These are phyloP conservation scores for Polychaeton citri DNA, from an alignment of 2,329 filamentous ascomycete genomes.

Conservation along the genomic window DNA sequence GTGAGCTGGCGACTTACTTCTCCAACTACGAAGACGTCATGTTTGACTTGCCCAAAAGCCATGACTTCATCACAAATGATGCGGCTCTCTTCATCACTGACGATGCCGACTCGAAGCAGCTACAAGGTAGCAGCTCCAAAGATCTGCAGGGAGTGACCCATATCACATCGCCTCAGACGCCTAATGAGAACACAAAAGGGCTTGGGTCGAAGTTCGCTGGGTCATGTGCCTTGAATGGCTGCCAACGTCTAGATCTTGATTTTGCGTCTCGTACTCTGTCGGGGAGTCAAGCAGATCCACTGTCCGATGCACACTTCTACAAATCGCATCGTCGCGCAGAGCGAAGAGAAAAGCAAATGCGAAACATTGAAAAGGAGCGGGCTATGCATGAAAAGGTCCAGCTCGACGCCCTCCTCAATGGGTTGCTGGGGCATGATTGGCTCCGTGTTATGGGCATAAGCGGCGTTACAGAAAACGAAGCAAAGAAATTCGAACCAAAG, in stretches of 20 bases:
- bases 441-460: conserved; percentile 81
- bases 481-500: conserved; percentile 76
- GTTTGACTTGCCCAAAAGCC: conserved; percentile 66
- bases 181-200: neutral
- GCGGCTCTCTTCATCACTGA: conserved; percentile 18
- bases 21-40: conserved; percentile 90
- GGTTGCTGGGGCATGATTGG: conserved; percentile 85
- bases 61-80: conserved; percentile 41
- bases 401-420: conserved; percentile 58
- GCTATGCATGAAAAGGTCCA: conserved; percentile 55
- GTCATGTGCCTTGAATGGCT: conserved; percentile 14
- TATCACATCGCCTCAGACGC: neutral
- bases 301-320: conserved; percentile 43
- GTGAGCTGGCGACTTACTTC: conserved; percentile 82
- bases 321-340: conserved; percentile 48
- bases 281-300: conserved; percentile 36
- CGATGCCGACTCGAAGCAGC: conserved; percentile 8
- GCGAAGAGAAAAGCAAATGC: conserved; percentile 53
- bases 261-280: conserved; percentile 11
- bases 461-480: conserved; percentile 69
- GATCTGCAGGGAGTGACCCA: neutral
- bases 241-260: conserved; percentile 28
- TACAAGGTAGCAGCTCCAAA: neutral
- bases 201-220: conserved; percentile 1
- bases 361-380: conserved; percentile 53